Evolutionary conservation across 2,329 filamentous ascomycete genomes (phyloP).

Genomic region (Cadophora gregata): DNA sequence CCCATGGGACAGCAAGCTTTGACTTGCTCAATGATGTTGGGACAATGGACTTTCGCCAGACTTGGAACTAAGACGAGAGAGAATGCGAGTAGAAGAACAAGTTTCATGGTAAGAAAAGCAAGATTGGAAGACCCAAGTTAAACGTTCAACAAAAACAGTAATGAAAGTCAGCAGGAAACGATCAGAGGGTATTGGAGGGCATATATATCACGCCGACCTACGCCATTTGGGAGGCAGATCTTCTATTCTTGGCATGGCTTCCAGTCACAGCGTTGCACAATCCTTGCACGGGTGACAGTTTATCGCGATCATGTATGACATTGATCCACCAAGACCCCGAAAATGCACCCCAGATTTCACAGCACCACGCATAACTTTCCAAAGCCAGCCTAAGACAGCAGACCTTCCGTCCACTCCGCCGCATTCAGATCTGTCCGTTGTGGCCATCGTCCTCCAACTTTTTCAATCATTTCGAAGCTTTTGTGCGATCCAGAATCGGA

Average conservation of each 20-base stretch:
- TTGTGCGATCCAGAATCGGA: slow-evolving; percentile 2
- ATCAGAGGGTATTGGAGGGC: no score
- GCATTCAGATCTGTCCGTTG: not conserved
- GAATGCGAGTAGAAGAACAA: not conserved
- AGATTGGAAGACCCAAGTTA: not conserved
- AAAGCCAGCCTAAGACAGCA: not conserved
- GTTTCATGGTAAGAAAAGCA: not conserved
- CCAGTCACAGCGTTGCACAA: slow-evolving; percentile 1
- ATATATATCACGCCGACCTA: no score
- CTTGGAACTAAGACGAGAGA: not conserved
- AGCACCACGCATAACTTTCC: not conserved
- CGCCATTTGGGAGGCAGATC: no score
- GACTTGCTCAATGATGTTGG: not conserved
- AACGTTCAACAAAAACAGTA: no score
- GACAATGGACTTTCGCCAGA: not conserved
- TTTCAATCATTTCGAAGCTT: not conserved
- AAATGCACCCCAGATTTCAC: not conserved
- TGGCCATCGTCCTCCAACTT: not conserved
- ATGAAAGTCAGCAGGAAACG: no score
- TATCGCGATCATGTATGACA: not conserved
- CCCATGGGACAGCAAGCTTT: slow-evolving; percentile 4
- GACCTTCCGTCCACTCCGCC: not conserved
- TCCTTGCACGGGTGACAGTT: not conserved
- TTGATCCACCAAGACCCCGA: not conserved
- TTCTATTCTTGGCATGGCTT: not conserved